These are phyloP conservation scores for Barnettozyma pratensis DNA, from an alignment of 805 yeast species.

Conservation along the genomic window DNA sequence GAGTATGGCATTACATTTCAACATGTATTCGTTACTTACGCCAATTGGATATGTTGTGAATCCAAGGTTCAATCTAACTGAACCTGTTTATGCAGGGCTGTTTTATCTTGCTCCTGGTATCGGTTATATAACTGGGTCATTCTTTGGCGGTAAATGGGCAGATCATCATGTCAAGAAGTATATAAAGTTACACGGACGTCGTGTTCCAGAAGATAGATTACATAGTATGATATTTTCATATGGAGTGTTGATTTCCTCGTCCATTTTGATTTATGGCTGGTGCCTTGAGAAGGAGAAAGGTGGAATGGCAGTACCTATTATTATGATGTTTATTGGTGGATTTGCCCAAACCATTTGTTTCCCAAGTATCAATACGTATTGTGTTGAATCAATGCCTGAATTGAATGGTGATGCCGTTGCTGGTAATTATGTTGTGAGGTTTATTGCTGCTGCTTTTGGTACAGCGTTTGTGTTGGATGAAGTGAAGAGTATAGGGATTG, in stretches of 20 bases:
- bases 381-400: constrained; percentile 53
- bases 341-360: constrained; percentile 46
- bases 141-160: constrained; percentile 49
- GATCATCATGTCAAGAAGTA: constrained; percentile 42
- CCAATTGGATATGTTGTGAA: constrained; percentile 53
- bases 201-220: constrained; percentile 51
- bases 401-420: constrained; percentile 52
- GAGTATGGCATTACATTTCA: constrained; percentile 37
- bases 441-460: constrained; percentile 45
- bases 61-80: constrained; percentile 44
- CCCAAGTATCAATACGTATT: constrained; percentile 51
- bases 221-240: constrained; percentile 33
- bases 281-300: constrained; percentile 42
- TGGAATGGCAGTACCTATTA: constrained; percentile 50
- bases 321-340: constrained; percentile 43
- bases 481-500: constrained; percentile 46
- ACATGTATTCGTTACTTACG: constrained; percentile 47
- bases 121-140: constrained; percentile 48
- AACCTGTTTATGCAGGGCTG: constrained; percentile 46
- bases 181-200: constrained; percentile 30
- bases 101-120: constrained; percentile 53
- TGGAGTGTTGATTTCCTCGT: constrained; percentile 39
- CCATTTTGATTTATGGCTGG: constrained; percentile 52
- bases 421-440: constrained; percentile 46
- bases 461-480: constrained; percentile 44